Evolutionary conservation across 148 eudicot species (phyloP), one percentile per base, ranked within the genome.

Genomic region (Rhododendron molle): DNA sequence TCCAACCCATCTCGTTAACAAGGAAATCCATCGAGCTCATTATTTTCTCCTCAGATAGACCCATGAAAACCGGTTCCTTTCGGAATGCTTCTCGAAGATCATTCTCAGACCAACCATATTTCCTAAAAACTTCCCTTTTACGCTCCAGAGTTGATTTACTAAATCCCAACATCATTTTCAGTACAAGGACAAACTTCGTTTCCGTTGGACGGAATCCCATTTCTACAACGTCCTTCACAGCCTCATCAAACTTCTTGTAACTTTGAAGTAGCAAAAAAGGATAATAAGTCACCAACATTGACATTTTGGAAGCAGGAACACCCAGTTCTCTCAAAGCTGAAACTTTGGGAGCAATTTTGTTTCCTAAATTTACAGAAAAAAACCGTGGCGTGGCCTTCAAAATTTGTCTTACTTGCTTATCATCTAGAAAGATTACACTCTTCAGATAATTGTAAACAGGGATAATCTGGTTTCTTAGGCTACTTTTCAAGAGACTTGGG

Each of bases 401-500:
- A 13, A 40, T 28, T 5, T 49, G 43, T 8, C 34, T 71, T 7
- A 72, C 76, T 1, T 54, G 50, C 62, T 73, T 80, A 5, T 85
- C 87, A 76, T 81, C 60, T 16, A 80, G 76, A 44, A 43, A 12
- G 40, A 87, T 73, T n/a, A 84, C 65, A 46, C 69, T 81, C 85
- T 85, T 87, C 23, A 87, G 86, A 86, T 36, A 87, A 58, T 85
- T 81, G 34, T 73, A 81, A 26, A 8, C 21, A 26, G 89, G 89
- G 30, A 80, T 44, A 18, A 84, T 38, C 13, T 81, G 65, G 14
- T 87, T 84, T 40, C 62, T 73, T 49, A 81, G 76, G 82, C 89
- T 87, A 20, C 84, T 3, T 16, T 26, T 15, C 78, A 87, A 74
- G 40, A 84, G 28, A 18, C 23, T 18, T 16, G 86, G 83, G 54